Evolutionary conservation across 257 asterid species (phyloP), one percentile per base, ranked within the genome.

Genomic region (Gentiana dahurica): DNA sequence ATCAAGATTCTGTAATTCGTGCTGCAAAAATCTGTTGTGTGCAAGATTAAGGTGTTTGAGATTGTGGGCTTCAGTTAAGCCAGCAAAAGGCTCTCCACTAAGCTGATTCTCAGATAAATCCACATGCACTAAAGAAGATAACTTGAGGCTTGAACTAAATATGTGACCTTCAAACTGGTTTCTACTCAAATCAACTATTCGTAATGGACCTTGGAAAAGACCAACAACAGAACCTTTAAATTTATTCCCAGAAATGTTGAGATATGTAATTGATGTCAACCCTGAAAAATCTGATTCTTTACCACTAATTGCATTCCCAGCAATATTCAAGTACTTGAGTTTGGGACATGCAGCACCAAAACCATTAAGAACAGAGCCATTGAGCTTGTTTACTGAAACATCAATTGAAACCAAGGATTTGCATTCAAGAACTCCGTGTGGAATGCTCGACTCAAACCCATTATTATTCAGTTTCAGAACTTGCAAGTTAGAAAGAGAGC

Each of bases 111-210:
- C 85, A 1, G 89, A 81, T 60, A 87, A 57, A 68, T 87, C 91
- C 68, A 87, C 73, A 71, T 84, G 69, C 55, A 72, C 63, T 85
- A 87, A 63, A 63, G 59, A 71, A 54, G 81, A 75, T 89, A 81
- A 83, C 51, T 65, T 54, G 70, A 83, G 80, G 13, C 62, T 59
- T 45, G 91, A 71, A 37, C 76, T 77, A 68, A 73, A 60, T 72
- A 81, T 63, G 57, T 81, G 85, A 68, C 90, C 95, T 65, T 83
- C 76, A 79, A 83, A 85, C 58, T 76, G 96, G 74, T 91, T 91
- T 58, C 77, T 81, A 79, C 96, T 87, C 85, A 91, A 69, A 78
- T 91, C 98, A 71, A 91, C 44, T 77, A 84, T 87, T 76, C 79
- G 76, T 67, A 87, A 63, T 8, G 81, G 78, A 55, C 87, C 84